These are phyloP conservation scores for Fusarium incarnatum DNA, from an alignment of 2,329 filamentous ascomycete genomes.

Conservation along the genomic window DNA sequence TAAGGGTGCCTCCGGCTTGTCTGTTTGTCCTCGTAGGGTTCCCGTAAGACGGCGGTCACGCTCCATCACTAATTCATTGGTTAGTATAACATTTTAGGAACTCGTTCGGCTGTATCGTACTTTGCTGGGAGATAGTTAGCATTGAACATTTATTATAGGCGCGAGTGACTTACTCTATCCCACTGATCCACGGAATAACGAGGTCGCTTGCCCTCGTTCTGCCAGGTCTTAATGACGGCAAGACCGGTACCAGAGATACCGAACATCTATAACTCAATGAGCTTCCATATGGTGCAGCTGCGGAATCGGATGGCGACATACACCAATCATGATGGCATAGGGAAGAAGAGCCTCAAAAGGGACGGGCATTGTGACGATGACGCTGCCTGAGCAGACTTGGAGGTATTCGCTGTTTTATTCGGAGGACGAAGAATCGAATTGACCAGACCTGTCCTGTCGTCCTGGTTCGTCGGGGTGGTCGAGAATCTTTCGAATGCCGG, in stretches of 20 bases:
- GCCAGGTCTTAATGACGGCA: conserved; percentile 66
- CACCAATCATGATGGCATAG: conserved; percentile 72
- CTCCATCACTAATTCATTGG: conserved; percentile 68
- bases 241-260: conserved; percentile 69
- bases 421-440: conserved; percentile 39
- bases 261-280: conserved; percentile 67
- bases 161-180: conserved; percentile 64
- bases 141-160: background rate
- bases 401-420: conserved; percentile 16
- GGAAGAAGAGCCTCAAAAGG: conserved; percentile 74
- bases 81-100: conserved; percentile 6
- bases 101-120: conserved; percentile 51
- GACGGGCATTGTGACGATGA: conserved; percentile 63
- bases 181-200: conserved; percentile 72
- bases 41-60: conserved; percentile 72
- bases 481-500: conserved; percentile 40
- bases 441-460: conserved; percentile 38
- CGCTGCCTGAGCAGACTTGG: conserved; percentile 50
- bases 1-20: conserved; percentile 64
- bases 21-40: conserved; percentile 67
- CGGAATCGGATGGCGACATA: conserved; percentile 53
- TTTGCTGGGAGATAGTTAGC: conserved; percentile 63
- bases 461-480: conserved; percentile 30
- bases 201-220: conserved; percentile 70
- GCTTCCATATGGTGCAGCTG: conserved; percentile 18